Evolutionary conservation across 129 eudicot species (phyloP).

Genomic region (Apium graveolens): DNA sequence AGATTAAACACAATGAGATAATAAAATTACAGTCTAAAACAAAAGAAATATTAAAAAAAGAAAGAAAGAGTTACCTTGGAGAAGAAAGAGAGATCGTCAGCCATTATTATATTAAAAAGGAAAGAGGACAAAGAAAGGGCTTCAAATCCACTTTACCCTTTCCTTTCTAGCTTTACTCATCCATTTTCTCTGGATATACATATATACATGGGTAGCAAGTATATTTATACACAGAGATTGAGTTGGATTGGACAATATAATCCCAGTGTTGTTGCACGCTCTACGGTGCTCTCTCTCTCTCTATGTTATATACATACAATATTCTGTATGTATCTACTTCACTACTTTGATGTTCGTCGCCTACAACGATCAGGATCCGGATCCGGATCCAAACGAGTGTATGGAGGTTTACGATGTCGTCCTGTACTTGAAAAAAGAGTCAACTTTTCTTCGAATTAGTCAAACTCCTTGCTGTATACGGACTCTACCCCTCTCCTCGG

Average conservation of each 20-base stretch:
- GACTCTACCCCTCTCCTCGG: no score
- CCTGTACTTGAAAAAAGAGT: no score
- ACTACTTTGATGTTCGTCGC: not conserved
- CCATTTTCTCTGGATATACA: not conserved
- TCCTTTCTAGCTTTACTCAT: conserved; percentile 30
- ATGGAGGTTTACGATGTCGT: no score
- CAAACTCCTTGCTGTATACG: no score
- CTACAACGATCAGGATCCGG: not conserved
- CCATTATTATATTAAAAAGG: conserved; percentile 31
- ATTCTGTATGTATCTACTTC: not conserved
- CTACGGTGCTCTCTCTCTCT: not conserved
- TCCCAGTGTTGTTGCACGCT: not conserved
- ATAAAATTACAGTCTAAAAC: conserved; percentile 4
- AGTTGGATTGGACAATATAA: not conserved
- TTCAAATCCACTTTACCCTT: conserved; percentile 31
- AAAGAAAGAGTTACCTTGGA: conserved; percentile 33
- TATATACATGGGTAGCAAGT: not conserved
- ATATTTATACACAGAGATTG: not conserved
- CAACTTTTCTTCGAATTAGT: no score
- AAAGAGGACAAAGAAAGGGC: conserved; percentile 12
- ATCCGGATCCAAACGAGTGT: no score
- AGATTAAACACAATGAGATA: not conserved
- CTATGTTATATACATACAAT: no score
- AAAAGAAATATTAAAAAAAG: not conserved
- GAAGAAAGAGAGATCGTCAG: conserved; percentile 41